Base-by-base conservation (phyloP, 345 rosid species). In the Eucalyptus cloeziana region DNA sequence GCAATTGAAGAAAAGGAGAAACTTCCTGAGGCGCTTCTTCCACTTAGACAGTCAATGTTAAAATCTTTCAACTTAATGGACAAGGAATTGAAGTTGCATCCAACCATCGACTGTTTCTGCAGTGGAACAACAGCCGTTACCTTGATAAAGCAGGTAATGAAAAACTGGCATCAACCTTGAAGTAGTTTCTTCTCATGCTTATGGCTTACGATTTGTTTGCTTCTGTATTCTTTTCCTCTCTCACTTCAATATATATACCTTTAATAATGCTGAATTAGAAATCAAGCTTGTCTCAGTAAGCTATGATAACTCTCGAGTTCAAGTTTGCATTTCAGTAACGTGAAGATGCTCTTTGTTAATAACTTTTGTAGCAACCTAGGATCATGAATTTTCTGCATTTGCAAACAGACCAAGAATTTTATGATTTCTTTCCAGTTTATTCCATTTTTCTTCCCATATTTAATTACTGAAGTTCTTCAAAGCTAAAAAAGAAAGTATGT, bases 111-210 rank as follows among this genome's bases (percentile, higher is more conserved):
- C 93, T 96, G 99, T 92, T 96, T 96, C 95, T 97, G 99, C 96
- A 97, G 99, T 47, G 99, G 99, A 50, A 89, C 99, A 14, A 97
- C 99, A 87, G 97, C 99, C 30, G 99, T 97, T 85, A 94, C 96
- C 89, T 91, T 96, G 93, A 94, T 97, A 85, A 97, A 96, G 88
- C 97, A 94, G 99, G 99, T 96, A 93, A 40, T 21, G 85, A 76
- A 76, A 76, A 40, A 76, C 49, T 71, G 85, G 31, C 87, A 40
- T 81, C 40, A 11, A 88, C 51, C 6, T 58, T 83, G 37, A 43
- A 45, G 5, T n/a, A 49, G 13, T 54, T 27, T 50, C 51, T 37
- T 24, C 56, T 22, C 76, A 64, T 43, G 49, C 52, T 87, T 22
- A 52, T 69, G 81, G 81, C 12, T 87, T 30, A 13, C 11, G 19